Conservation (phyloP, 1,284 basidiomycete species). For the Puccinia triticina region DNA sequence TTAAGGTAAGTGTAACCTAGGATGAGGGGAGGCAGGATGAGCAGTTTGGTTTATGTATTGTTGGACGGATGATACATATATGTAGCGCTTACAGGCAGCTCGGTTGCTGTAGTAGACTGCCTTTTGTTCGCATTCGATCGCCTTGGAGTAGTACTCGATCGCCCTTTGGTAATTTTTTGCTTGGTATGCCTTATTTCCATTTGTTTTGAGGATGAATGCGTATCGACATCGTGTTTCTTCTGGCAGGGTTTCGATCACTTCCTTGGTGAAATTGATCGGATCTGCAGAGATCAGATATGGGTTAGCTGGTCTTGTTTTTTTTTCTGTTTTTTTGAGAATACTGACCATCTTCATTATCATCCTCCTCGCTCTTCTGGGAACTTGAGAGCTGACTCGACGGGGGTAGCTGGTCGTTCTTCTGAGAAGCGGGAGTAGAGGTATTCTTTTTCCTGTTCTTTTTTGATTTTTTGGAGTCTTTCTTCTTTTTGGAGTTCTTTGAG, state of each 20-base stretch:
- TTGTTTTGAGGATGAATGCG: slow-evolving; percentile 79
- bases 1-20: slow-evolving; percentile 87
- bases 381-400: slow-evolving; percentile 3
- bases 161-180: slow-evolving; percentile 76
- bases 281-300: background rate
- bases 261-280: slow-evolving; percentile 36
- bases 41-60: background rate
- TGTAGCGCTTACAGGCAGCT: slow-evolving; percentile 87
- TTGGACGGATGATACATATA: slow-evolving; percentile 48
- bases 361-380: slow-evolving; percentile 14
- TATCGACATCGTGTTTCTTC: slow-evolving; percentile 72
- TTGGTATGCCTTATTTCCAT: slow-evolving; percentile 87
- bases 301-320: background rate
- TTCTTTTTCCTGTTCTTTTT: slow-evolving; percentile 45
- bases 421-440: background rate
- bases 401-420: background rate
- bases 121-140: slow-evolving; percentile 75
- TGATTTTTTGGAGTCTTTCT: slow-evolving; percentile 38
- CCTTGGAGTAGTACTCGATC: slow-evolving; percentile 83
- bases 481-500: slow-evolving; percentile 14
- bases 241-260: slow-evolving; percentile 24
- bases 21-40: background rate
- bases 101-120: slow-evolving; percentile 97
- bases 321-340: background rate
- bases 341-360: slow-evolving; percentile 25